Evolutionary conservation across 208 protist genomes (phyloP), one percentile per base, ranked within the genome.

Genomic region (Acanthamoeba polyphaga): DNA sequence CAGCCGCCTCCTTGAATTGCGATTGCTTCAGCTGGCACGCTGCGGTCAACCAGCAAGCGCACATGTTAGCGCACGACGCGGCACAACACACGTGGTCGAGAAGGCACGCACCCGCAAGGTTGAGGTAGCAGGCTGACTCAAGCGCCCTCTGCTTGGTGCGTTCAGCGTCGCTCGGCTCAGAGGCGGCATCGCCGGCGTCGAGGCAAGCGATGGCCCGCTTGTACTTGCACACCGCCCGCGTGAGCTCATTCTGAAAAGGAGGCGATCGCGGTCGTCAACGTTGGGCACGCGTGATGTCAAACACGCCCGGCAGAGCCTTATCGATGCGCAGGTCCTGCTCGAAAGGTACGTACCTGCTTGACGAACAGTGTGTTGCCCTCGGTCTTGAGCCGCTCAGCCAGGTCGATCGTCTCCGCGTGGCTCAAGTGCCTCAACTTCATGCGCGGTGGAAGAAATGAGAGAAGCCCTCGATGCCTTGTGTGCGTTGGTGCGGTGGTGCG

Each of bases 361-460:
- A 24, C 49, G 49, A 85, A 85, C 76, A 85, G 76, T 22, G 38
- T 24, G 49, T 85, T 85, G 19, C 76, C 76, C 49, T 85, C 76
- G 5, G 76, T 17, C 49, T 85, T 85, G 12, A 85, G 49, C 4
- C 46, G 46, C 27, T 85, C 76, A 8, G 76, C 76, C 38, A 32
- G 15, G 19, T 85, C 46, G 19, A 85, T 24, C 29, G 27, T 12
- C 27, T 34, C 49, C 34, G 17, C 70, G 6, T 78, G 27, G 70
- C 27, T 32, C 22, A 29, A 38, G n/a, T 22, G n/a, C 3, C 22
- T 5, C 15, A 46, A 38, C n/a, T 43, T 78, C 62, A 2, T 68
- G 19, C 62, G 34, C 34, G 34, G 34, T 38, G 34, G 34, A 38
- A 38, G 34, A 38, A 38, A 38, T 38, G 34, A 38, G 34, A n/a